Conservation (phyloP, 1,284 basidiomycete species). For the Malassezia dermatis region DNA sequence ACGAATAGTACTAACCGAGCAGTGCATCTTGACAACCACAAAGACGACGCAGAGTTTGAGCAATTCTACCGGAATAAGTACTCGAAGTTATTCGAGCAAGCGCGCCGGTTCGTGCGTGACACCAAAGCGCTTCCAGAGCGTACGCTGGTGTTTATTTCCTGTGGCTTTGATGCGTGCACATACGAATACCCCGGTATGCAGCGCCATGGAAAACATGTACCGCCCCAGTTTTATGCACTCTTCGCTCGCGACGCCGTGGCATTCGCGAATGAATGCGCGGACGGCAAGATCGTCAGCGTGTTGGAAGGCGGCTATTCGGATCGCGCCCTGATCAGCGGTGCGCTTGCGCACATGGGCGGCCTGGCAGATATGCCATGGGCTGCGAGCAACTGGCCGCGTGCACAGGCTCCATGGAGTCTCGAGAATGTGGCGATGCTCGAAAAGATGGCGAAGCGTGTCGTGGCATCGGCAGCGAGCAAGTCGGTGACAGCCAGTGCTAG, state of each 20-base stretch:
- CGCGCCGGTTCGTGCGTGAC: slow-evolving; percentile 60
- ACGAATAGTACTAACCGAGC: slow-evolving; percentile 50
- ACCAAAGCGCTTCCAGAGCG: slow-evolving; percentile 62
- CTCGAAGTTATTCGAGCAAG: slow-evolving; percentile 60
- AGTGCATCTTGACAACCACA: slow-evolving; percentile 72
- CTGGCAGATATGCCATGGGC: slow-evolving; percentile 17
- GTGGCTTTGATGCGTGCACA: slow-evolving; percentile 84
- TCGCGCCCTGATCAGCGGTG: slow-evolving; percentile 60
- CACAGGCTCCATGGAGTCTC: slow-evolving; percentile 22
- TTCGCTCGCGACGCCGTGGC: slow-evolving; percentile 65
- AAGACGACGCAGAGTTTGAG: slow-evolving; percentile 67
- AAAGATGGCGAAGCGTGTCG: slow-evolving; percentile 29
- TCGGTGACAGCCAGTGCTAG: slow-evolving; percentile 17
- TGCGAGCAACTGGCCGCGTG: slow-evolving; percentile 3
- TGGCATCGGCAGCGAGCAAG: slow-evolving; percentile 10
- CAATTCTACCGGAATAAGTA: slow-evolving; percentile 64
- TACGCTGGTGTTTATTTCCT: slow-evolving; percentile 57
- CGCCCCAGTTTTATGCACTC: slow-evolving; percentile 70
- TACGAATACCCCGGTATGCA: slow-evolving; percentile 88
- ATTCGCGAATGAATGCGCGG: slow-evolving; percentile 61
- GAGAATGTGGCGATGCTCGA: slow-evolving; percentile 30
- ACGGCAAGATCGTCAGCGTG: slow-evolving; percentile 69
- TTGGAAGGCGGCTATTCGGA: slow-evolving; percentile 94
- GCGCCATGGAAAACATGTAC: slow-evolving; percentile 78
- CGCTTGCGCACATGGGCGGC: slow-evolving; percentile 34